These are phyloP conservation scores for Anthostomella pinea DNA, from an alignment of 2,329 filamentous ascomycete species.

Conservation along the genomic window DNA sequence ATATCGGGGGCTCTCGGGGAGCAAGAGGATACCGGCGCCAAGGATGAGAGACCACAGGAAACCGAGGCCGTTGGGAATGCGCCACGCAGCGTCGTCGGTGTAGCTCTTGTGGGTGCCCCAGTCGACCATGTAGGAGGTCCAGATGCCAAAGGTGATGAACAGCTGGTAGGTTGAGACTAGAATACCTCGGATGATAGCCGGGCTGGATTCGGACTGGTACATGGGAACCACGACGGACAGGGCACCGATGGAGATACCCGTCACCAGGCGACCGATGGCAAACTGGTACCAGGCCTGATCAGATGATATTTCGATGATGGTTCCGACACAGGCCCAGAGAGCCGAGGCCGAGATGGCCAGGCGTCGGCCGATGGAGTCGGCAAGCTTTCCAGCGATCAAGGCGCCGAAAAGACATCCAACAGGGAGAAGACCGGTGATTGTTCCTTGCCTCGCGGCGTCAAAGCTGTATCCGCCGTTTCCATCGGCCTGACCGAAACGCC, in stretches of 20 bases:
- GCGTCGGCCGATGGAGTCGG: conserved; percentile 60
- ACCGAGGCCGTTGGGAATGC: conserved; percentile 58
- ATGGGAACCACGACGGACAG: conserved; percentile 64
- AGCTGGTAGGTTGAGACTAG: conserved; percentile 66
- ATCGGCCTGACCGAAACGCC: conserved; percentile 49
- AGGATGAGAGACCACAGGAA: conserved; percentile 55
- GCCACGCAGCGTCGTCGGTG: conserved; percentile 51
- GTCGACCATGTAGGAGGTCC: conserved; percentile 56
- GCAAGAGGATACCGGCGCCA: conserved; percentile 46
- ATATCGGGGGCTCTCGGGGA: conserved; percentile 55
- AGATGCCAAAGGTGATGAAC: conserved; percentile 68
- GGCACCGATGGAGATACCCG: conserved; percentile 63
- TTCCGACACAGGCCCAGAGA: conserved; percentile 62
- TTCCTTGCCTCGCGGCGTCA: conserved; percentile 58
- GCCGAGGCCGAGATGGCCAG: conserved; percentile 61
- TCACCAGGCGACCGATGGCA: conserved; percentile 62
- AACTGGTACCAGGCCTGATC: conserved; percentile 59
- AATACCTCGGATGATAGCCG: conserved; percentile 61
- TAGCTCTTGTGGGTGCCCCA: conserved; percentile 47
- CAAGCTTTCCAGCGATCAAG: conserved; percentile 56
- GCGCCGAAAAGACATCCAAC: conserved; percentile 59
- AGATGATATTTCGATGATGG: conserved; percentile 61
- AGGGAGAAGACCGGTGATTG: conserved; percentile 61
- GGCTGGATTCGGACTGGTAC: conserved; percentile 67
- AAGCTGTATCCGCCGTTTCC: conserved; percentile 44